Conservation (phyloP, 345 rosid genomes). For the Pistacia vera region DNA sequence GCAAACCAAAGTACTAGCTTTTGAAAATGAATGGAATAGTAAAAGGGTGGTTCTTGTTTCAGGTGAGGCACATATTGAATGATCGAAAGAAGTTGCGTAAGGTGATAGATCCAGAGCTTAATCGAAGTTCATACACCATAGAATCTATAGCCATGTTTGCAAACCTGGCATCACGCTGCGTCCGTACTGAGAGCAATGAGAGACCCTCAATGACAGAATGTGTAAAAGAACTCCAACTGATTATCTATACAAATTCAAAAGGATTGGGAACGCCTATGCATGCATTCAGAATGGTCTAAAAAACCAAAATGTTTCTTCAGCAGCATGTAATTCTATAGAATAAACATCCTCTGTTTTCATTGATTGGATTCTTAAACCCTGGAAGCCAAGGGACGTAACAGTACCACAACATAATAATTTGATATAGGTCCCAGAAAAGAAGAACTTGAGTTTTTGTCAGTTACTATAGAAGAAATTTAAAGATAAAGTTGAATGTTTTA, state of each 20-base stretch:
- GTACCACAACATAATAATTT: constrained; percentile 2
- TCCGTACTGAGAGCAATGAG: constrained; percentile 80
- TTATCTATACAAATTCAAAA: constrained; percentile 68
- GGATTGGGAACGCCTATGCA: constrained; percentile 55
- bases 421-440: background rate
- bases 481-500: constrained; percentile 9
- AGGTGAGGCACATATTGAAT: constrained; percentile 81
- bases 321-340: constrained; percentile 6
- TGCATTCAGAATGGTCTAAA: constrained; percentile 57
- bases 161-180: constrained; percentile 90
- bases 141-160: constrained; percentile 91
- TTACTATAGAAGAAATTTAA: constrained; percentile 9
- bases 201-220: constrained; percentile 87
- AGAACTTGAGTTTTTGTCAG: constrained; percentile 6
- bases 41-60: constrained; percentile 33
- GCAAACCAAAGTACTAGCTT: constrained; percentile 8
- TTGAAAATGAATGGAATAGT: constrained; percentile 8
- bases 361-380: constrained; percentile 8
- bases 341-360: constrained; percentile 21
- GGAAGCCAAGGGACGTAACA: constrained; percentile 6
- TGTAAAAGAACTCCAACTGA: constrained; percentile 77
- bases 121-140: constrained; percentile 68
- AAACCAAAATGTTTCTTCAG: constrained; percentile 22
- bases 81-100: constrained; percentile 77
- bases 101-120: constrained; percentile 83